Percentiles rank a stretch among this genome's conserved stretches.
Conservation (phyloP, 331 rosid genomes). For the Pyracantha coccinea region DNA sequence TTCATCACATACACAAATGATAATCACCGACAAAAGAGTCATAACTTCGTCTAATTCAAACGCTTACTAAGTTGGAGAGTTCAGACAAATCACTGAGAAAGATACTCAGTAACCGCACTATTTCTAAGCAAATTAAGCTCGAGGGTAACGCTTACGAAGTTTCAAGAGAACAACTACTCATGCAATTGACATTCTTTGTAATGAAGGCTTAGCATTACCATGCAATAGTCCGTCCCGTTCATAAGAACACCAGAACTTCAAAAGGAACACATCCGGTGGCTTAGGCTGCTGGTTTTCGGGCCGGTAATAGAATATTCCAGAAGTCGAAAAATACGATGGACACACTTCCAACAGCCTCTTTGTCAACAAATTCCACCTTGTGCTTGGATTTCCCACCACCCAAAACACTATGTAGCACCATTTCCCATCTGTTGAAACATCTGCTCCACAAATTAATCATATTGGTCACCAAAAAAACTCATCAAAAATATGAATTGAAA, state of each 20-base stretch:
- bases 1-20: neutral
- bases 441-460: conserved; percentile 16
- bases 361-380: conserved; percentile 45
- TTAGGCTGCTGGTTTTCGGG: conserved; percentile 30
- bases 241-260: conserved; percentile 54
- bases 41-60: neutral
- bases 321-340: conserved; percentile 43
- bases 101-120: neutral
- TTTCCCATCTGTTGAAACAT: conserved; percentile 48
- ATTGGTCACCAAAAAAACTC: neutral
- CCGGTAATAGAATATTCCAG: conserved; percentile 33
- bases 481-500: neutral
- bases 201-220: conserved; percentile 19
- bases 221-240: conserved; percentile 47
- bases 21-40: neutral
- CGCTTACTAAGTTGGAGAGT: neutral
- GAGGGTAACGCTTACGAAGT: neutral
- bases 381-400: conserved; percentile 42
- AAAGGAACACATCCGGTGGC: conserved; percentile 38
- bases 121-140: neutral
- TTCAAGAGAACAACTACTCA: neutral
- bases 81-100: neutral
- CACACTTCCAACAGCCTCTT: conserved; percentile 47
- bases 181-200: neutral
- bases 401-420: conserved; percentile 57